Evolutionary conservation across 2,329 filamentous ascomycete species (phyloP), one percentile per base, ranked within the genome.

Genomic region (Ophiostoma australiae): DNA sequence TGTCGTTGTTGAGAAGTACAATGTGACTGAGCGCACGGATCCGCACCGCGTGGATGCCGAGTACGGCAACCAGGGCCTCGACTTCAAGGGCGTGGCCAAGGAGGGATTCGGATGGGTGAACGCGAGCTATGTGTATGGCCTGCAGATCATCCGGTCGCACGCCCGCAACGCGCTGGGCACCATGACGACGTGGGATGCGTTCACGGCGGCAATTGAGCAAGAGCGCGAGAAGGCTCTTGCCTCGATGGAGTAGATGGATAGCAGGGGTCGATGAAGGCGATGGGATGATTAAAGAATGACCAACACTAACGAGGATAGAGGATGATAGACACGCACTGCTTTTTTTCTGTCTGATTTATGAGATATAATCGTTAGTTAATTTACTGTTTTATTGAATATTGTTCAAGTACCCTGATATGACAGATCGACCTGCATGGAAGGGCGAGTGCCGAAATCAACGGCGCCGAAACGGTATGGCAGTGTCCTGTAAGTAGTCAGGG

Each of bases 81-180:
- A 97, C 78, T 97, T 98, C 82, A 97, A 96, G 82, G 94, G 94
- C 55, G 94, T 97, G 75, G 92, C 94, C 70, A 93, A 92, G 76
- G 94, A 98, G 88, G 94, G 94, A 93, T 99, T 99, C 78, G 95
- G 94, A 69, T 99, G 95, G 95, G 95, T 98, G 77, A 99, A 99
- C 78, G 94, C 95, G 77, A 97, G 94, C 79, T 99, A 97, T 79
- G 91, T 98, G 71, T 96, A 96, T 78, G 95, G 94, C 58, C 84
- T 98, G 73, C 90, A 94, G 75, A 91, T 97, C 75, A 85, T 97
- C 72, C 94, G 91, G 76, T 91, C 92, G 41, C 93, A 97, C 80
- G 94, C 95, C 88, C 89, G 90, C 79, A 91, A 94, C 76, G 93
- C 94, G 0, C 84, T 99, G 55, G 94, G 94, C 71, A 91, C 93